Percentiles rank a stretch among this genome's conserved stretches.
Evolutionary conservation across 2,329 filamentous ascomycete species (phyloP).

Genomic region (Gyromitra esculenta): DNA sequence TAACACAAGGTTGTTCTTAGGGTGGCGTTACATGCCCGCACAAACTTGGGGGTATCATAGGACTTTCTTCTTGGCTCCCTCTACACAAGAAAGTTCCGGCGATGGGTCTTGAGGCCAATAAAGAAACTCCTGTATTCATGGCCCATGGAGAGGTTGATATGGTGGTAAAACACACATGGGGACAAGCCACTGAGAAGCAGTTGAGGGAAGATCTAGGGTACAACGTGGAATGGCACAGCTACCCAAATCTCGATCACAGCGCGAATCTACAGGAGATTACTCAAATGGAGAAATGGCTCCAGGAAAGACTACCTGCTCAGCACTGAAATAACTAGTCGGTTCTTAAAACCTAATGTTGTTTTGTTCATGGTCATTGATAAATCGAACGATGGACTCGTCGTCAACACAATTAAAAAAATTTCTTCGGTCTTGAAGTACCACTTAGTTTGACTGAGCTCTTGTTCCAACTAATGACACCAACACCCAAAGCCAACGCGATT

Average conservation of each 20-base stretch:
- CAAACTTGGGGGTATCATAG: conserved; percentile 89
- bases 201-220: conserved; percentile 74
- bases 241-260: conserved; percentile 79
- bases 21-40: conserved; percentile 75
- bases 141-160: conserved; percentile 83
- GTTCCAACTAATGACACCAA: conserved; percentile 6
- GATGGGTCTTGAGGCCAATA: conserved; percentile 70
- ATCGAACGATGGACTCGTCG: neutral
- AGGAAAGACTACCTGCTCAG: conserved; percentile 61
- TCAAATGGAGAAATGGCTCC: conserved; percentile 75
- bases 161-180: conserved; percentile 76
- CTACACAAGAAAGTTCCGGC: conserved; percentile 72
- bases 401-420: neutral
- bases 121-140: conserved; percentile 85
- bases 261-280: conserved; percentile 82
- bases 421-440: neutral
- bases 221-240: conserved; percentile 78
- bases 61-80: conserved; percentile 82
- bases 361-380: neutral
- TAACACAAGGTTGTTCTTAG: conserved; percentile 26
- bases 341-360: neutral
- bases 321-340: neutral
- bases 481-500: neutral
- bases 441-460: neutral
- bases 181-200: conserved; percentile 71